phyloP scores from a whole-genome alignment of 306 rosid genomes.

The Prunus armeniaca region DNA sequence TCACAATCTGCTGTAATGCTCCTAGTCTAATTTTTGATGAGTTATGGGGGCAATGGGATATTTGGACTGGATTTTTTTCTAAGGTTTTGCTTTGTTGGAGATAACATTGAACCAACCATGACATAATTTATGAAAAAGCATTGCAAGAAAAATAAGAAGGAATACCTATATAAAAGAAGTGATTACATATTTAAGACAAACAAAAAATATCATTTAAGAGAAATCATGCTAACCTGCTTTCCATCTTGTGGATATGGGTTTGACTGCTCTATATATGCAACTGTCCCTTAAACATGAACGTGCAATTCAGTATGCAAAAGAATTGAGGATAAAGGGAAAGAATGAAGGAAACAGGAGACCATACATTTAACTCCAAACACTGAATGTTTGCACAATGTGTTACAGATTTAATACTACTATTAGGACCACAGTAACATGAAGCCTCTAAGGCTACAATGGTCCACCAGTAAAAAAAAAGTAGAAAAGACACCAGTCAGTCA shows the following conservation, averaged over 20 bases:
- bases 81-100: background rate
- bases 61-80: background rate
- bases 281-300: slow-evolving; percentile 61
- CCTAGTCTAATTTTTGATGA: background rate
- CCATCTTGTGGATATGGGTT: slow-evolving; percentile 82
- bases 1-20: background rate
- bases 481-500: background rate
- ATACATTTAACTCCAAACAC: background rate
- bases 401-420: too few relatives aligned
- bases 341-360: slow-evolving; percentile 5
- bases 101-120: background rate
- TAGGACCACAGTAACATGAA: too few relatives aligned
- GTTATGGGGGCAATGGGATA: background rate
- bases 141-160: background rate
- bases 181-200: background rate
- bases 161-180: background rate
- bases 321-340: slow-evolving; percentile 30
- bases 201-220: slow-evolving; percentile 3
- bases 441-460: too few relatives aligned
- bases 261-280: slow-evolving; percentile 81
- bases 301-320: slow-evolving; percentile 29
- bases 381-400: too few relatives aligned
- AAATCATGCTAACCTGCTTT: slow-evolving; percentile 61
- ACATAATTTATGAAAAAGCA: background rate
- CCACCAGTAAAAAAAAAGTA: too few relatives aligned